These are phyloP conservation scores for Gossypium gossypioides DNA, from an alignment of 441 rosid genomes.

Conservation along the genomic window DNA sequence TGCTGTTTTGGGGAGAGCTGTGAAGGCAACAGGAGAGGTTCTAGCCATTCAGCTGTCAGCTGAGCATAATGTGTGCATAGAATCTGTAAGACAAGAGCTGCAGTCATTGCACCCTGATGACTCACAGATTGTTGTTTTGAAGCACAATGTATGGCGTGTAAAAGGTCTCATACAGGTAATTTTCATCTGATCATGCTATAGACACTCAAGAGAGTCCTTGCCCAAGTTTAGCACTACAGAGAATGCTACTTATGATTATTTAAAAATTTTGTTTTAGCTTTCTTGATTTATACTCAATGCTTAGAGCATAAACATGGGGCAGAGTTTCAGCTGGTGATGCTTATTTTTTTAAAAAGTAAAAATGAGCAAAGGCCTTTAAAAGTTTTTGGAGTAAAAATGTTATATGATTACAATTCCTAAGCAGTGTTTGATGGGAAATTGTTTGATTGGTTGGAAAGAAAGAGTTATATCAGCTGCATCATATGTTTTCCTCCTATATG, in stretches of 20 bases:
- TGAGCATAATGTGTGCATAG: constrained; percentile 77
- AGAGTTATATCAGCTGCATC: too few species aligned
- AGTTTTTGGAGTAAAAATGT: too few species aligned
- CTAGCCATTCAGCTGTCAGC: constrained; percentile 72
- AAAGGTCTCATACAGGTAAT: constrained; percentile 92
- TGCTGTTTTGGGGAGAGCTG: constrained; percentile 75
- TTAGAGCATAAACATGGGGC: background rate
- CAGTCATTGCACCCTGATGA: constrained; percentile 79
- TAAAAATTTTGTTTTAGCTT: background rate
- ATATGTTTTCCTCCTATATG: too few species aligned
- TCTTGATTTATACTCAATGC: background rate
- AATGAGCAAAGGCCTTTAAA: too few species aligned
- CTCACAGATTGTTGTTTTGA: constrained; percentile 65
- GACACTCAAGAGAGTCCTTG: background rate
- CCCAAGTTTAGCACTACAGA: background rate
- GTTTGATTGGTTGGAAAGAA: too few species aligned
- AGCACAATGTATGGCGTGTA: constrained; percentile 90
- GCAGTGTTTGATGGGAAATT: too few species aligned
- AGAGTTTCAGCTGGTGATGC: background rate
- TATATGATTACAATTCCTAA: too few species aligned
- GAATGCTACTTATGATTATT: background rate
- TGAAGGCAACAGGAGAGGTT: constrained; percentile 76
- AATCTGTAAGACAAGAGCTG: constrained; percentile 78
- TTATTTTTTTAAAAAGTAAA: background rate
- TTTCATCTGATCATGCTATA: background rate